A percentile compares a stretch with the other conserved stretches of the same genome.
Evolutionary conservation across 352 stramenopile genomes (phyloP).

Genomic region (Globisporangium carolinianum): DNA sequence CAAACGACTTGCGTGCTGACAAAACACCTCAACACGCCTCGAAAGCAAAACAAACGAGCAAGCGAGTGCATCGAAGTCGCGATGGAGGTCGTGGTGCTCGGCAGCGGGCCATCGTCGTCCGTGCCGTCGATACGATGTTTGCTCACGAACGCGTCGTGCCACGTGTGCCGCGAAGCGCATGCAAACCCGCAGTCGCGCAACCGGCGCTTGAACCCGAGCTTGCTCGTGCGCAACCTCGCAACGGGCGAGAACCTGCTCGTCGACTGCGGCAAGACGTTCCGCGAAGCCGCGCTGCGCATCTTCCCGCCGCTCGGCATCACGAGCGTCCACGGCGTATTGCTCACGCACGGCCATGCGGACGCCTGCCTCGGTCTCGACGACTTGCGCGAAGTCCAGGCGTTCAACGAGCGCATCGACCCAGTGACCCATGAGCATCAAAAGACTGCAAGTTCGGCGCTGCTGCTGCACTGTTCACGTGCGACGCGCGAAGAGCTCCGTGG

Average conservation of each 20-base stretch:
- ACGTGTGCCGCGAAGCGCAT: conserved; percentile 63
- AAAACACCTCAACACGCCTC: too few species aligned
- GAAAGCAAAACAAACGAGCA: too few species aligned
- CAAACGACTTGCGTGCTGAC: too few species aligned
- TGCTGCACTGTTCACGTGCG: conserved; percentile 47
- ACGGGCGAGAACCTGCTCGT: conserved; percentile 59
- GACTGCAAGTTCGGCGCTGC: conserved; percentile 38
- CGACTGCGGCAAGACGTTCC: conserved; percentile 88
- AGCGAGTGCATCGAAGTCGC: too few species aligned
- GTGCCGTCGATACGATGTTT: conserved; percentile 76
- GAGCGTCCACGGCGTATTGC: conserved; percentile 59
- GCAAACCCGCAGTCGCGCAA: conserved; percentile 66
- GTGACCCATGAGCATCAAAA: conserved; percentile 60
- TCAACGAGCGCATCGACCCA: conserved; percentile 39
- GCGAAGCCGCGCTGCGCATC: conserved; percentile 58
- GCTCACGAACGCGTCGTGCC: conserved; percentile 35
- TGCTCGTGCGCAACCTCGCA: conserved; percentile 56
- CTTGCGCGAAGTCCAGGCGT: conserved; percentile 70
- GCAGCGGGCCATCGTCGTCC: conserved; percentile 76
- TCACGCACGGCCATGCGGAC: conserved; percentile 86
- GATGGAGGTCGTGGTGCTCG: conserved; percentile 81
- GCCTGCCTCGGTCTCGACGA: conserved; percentile 81
- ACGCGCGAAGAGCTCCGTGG: conserved; percentile 51
- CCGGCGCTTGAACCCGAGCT: conserved; percentile 69
- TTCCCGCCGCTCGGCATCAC: conserved; percentile 47